Evolutionary conservation across 306 rosid species (phyloP), one percentile per base, ranked within the genome.

Genomic region (Luffa aegyptiaca): DNA sequence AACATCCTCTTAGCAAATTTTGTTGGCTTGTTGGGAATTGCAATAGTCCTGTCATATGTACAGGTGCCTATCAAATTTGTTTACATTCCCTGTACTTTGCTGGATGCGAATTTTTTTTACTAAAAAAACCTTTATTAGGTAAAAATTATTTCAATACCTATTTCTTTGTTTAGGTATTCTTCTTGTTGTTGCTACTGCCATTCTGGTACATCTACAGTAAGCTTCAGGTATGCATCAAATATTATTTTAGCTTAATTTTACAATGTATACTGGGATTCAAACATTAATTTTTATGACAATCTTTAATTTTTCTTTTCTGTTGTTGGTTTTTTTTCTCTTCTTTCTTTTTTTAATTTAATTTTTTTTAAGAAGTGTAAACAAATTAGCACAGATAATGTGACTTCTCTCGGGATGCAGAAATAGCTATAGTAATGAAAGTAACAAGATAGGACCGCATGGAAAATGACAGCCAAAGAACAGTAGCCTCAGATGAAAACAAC

Each of bases 1-100:
- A 94, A 94, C 90, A 92, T 94, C 89, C 97, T 94, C 79, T 85
- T 94, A 52, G 98, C 98, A 77, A 94, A 94, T 86, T 92, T 94
- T 68, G 90, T 94, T 77, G 97, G 97, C 77, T 87, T 94, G 79
- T 78, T 94, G 83, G 98, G 98, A 82, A 94, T 94, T 84, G 92
- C 91, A 76, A 76, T 90, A 79, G 90, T 94, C 79, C 82, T 94
- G 84, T 91, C 97, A 64, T 91, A 87, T 63, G 97, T 91, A 62
- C 97, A 94, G 97, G 98, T 94, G 85, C n/a, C 39, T 73, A 36
- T 71, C 37, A 52, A 36, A 55, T 33, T 75, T 48, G 59, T 46
- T 13, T 46, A 26, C 5, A 72, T 66, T 80, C 80, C 70, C 78
- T 64, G 66, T 73, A 10, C 31, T n/a, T 20, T 77, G 20, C 10